Evolutionary conservation across 225 moss, liverwort and hornwort species (phyloP).

Genomic region (Pseudoscleropodium purum): DNA sequence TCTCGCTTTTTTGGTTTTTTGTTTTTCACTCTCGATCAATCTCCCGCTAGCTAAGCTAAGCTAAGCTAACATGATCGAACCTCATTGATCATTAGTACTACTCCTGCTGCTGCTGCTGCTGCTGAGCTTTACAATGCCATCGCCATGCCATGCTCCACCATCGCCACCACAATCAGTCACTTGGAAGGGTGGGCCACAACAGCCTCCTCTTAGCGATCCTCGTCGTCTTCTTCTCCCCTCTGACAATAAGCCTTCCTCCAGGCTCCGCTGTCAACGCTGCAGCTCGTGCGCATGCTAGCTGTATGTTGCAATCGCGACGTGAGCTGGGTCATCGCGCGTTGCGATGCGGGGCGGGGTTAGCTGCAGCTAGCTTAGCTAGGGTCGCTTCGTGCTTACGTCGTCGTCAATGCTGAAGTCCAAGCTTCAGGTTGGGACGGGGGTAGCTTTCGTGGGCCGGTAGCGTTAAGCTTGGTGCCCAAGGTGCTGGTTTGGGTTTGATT

Average conservation of each 20-base stretch:
- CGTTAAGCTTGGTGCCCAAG: background rate
- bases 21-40: background rate
- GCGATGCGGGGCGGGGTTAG: background rate
- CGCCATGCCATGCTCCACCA: background rate
- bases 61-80: background rate
- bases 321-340: background rate
- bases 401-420: background rate
- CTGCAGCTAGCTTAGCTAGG: background rate
- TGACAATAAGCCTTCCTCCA: background rate
- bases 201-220: background rate
- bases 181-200: background rate
- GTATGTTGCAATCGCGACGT: background rate
- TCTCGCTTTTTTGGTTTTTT: too few species aligned
- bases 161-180: background rate
- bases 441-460: background rate
- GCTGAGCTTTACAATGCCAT: background rate
- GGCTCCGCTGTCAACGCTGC: background rate
- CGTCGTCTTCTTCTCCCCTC: background rate
- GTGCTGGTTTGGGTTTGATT: background rate
- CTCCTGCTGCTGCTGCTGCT: too few species aligned
- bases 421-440: background rate
- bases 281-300: background rate
- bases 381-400: background rate
- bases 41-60: background rate
- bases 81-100: background rate